These are phyloP conservation scores for Penicillium polonicum DNA, from an alignment of 2,329 filamentous ascomycete genomes.

Conservation along the genomic window DNA sequence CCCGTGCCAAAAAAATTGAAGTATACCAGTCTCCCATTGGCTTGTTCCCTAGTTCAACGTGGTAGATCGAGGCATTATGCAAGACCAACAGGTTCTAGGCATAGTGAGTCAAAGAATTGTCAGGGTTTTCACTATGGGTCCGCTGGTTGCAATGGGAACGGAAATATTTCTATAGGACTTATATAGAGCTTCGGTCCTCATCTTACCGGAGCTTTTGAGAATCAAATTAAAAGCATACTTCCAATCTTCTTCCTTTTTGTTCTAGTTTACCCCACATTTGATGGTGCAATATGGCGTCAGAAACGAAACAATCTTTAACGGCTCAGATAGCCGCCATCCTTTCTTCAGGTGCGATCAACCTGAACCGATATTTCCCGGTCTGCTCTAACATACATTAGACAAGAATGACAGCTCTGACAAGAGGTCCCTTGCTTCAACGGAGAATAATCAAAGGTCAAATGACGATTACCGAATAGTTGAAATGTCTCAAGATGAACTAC, in stretches of 20 bases:
- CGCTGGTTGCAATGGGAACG: constrained; percentile 4
- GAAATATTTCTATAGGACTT: neutral
- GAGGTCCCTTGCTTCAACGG: constrained; percentile 1
- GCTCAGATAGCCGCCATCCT: constrained; percentile 8
- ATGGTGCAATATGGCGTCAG: constrained; percentile 10
- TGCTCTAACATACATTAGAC: constrained; percentile 13
- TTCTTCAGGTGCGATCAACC: constrained; percentile 17
- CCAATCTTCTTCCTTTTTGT: neutral
- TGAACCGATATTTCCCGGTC: neutral
- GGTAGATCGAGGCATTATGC: constrained; percentile 17
- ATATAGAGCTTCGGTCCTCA: constrained; percentile 14
- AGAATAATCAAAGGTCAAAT: neutral
- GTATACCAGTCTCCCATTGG: constrained; percentile 22
- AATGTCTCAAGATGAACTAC: constrained; percentile 20
- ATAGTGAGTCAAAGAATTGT: constrained; percentile 22
- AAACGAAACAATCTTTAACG: constrained; percentile 3
- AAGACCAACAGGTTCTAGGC: constrained; percentile 14
- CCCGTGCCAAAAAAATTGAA: constrained; percentile 15
- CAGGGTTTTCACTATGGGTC: constrained; percentile 8
- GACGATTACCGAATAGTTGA: constrained; percentile 23
- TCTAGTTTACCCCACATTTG: neutral
- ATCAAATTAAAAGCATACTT: constrained; percentile 1
- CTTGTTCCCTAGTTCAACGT: constrained; percentile 11
- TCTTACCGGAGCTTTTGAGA: neutral
- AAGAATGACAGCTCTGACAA: constrained; percentile 5